These are phyloP conservation scores for Chloranthus sessilifolius DNA, from an alignment of 164 flowering plant species.

Conservation along the genomic window DNA sequence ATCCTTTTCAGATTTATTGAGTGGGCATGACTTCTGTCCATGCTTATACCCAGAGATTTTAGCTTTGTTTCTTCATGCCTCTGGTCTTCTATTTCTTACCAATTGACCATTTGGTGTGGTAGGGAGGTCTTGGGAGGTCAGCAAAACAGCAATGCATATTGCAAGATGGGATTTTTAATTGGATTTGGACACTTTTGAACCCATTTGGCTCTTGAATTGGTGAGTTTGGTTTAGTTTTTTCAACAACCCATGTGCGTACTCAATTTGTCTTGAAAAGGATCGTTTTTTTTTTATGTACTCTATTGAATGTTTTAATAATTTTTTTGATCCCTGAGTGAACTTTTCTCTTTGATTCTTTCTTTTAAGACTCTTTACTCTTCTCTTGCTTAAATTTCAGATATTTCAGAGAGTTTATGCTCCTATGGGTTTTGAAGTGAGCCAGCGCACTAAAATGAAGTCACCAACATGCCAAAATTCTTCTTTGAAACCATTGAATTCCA, in stretches of 20 bases:
- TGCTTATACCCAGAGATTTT: too few species aligned
- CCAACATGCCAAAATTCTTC: constrained; percentile 24
- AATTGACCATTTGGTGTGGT: too few species aligned
- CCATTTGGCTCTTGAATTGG: constrained; percentile 14
- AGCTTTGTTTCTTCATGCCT: constrained; percentile 9
- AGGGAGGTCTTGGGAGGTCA: constrained; percentile 1
- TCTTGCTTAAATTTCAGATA: constrained; percentile 26
- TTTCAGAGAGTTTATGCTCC: constrained; percentile 17
- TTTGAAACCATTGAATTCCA: constrained; percentile 25
- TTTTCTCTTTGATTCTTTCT: constrained; percentile 7
- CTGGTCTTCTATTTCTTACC: too few species aligned
- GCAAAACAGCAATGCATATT: constrained; percentile 14
- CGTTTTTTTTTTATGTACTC: background rate
- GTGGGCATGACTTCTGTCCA: background rate
- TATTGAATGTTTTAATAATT: constrained; percentile 4
- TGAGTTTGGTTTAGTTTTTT: constrained; percentile 27
- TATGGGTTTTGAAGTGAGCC: constrained; percentile 20
- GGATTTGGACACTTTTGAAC: constrained; percentile 8
- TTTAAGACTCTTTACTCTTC: constrained; percentile 4
- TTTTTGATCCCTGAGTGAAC: constrained; percentile 18
- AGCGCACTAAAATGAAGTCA: constrained; percentile 23
- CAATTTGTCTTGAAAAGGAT: background rate
- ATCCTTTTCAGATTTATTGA: constrained; percentile 10
- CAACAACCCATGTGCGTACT: constrained; percentile 17
- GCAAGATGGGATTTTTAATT: constrained; percentile 18